Evolutionary conservation across 345 rosid genomes (phyloP).

Genomic region (Brassica nigra): DNA sequence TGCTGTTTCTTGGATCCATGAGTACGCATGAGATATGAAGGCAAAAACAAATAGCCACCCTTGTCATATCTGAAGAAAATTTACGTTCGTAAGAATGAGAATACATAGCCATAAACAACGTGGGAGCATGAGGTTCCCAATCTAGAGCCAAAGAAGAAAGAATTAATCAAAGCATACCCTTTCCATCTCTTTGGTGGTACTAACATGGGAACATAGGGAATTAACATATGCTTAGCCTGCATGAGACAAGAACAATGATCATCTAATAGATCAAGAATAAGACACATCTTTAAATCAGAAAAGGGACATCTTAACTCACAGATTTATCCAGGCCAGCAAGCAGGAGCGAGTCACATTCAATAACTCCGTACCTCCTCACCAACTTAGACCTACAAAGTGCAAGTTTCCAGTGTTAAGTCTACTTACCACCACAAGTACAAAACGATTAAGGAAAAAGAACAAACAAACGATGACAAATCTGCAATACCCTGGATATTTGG

Average conservation of each 20-base stretch:
- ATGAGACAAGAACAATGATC: conserved; percentile 23
- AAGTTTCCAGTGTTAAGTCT: background rate
- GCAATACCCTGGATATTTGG: conserved; percentile 62
- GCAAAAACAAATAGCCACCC: conserved; percentile 91
- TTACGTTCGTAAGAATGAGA: background rate
- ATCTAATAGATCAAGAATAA: conserved; percentile 23
- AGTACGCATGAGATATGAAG: conserved; percentile 93
- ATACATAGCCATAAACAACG: background rate
- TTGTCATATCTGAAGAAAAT: conserved; percentile 68
- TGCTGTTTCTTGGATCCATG: conserved; percentile 92
- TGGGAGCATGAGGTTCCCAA: background rate
- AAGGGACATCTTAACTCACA: conserved; percentile 56
- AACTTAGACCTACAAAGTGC: conserved; percentile 59
- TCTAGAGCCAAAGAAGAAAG: conserved; percentile 20
- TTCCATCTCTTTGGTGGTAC: conserved; percentile 96
- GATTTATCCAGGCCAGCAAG: conserved; percentile 74
- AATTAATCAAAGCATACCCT: conserved; percentile 60
- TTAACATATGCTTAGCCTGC: conserved; percentile 92
- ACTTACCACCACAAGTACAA: background rate
- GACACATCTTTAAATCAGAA: conserved; percentile 1
- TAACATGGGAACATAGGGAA: conserved; percentile 95
- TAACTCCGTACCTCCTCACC: conserved; percentile 73
- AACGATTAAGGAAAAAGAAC: background rate
- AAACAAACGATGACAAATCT: background rate
- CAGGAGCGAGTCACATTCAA: conserved; percentile 82